A percentile compares a stretch with the other conserved stretches of the same genome.
phyloP scores from a whole-genome alignment of 2,329 filamentous ascomycete genomes.

The Xylaria sp. region DNA sequence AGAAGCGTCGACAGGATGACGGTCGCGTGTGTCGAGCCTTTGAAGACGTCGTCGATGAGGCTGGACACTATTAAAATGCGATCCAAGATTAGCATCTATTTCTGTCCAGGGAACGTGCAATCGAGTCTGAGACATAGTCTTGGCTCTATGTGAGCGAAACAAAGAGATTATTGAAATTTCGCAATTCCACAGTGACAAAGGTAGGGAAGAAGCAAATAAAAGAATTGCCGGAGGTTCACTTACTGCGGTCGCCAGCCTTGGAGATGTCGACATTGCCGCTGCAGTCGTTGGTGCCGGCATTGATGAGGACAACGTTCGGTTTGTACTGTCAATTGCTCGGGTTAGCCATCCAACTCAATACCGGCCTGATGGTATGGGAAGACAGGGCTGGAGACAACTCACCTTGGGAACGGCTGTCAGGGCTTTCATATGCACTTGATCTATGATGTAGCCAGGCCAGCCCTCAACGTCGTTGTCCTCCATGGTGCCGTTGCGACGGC shows the following conservation, averaged over 20 bases:
- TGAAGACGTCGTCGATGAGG: slow-evolving; percentile 32
- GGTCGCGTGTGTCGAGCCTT: slow-evolving; percentile 29
- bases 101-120: background rate
- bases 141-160: background rate
- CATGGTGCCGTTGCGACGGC: slow-evolving; percentile 34
- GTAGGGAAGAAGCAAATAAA: background rate
- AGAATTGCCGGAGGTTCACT: slow-evolving; percentile 1
- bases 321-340: slow-evolving; percentile 14
- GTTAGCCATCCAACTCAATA: background rate
- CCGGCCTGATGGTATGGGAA: background rate
- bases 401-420: slow-evolving; percentile 23
- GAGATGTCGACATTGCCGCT: slow-evolving; percentile 30
- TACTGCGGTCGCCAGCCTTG: slow-evolving; percentile 25
- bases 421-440: slow-evolving; percentile 33
- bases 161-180: background rate
- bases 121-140: background rate
- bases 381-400: background rate
- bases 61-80: slow-evolving; percentile 16
- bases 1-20: slow-evolving; percentile 34
- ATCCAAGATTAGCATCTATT: background rate
- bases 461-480: slow-evolving; percentile 35
- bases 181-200: background rate
- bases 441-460: slow-evolving; percentile 33
- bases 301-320: slow-evolving; percentile 37
- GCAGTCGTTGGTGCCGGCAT: slow-evolving; percentile 39